These are phyloP conservation scores for Aspergillus bridgeri DNA, from an alignment of 495 filamentous ascomycete species.

Conservation along the genomic window DNA sequence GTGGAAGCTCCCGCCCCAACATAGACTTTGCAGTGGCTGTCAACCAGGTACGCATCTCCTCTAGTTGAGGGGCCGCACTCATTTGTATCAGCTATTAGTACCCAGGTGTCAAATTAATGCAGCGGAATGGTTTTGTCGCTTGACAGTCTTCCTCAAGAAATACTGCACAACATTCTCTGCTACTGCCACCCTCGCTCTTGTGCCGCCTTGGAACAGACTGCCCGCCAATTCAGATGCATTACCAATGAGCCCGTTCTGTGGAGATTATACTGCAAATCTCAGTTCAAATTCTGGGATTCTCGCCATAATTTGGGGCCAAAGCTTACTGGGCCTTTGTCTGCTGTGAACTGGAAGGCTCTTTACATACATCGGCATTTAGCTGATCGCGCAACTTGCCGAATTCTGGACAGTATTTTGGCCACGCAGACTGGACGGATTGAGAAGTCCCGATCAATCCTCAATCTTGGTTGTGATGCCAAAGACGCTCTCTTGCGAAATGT, in stretches of 20 bases:
- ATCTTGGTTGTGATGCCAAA: slow-evolving; percentile 81
- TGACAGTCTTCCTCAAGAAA: slow-evolving; percentile 63
- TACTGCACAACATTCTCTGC: slow-evolving; percentile 66
- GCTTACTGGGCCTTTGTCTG: slow-evolving; percentile 45
- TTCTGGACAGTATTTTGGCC: slow-evolving; percentile 68
- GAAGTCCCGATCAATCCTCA: slow-evolving; percentile 64
- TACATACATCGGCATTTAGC: slow-evolving; percentile 57
- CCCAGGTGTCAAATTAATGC: slow-evolving; percentile 2
- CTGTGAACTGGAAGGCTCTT: slow-evolving; percentile 72
- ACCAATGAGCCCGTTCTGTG: slow-evolving; percentile 72
- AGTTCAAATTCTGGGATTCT: slow-evolving; percentile 70
- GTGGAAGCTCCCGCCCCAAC: neutral
- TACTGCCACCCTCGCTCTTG: slow-evolving; percentile 50
- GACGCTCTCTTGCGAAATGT: slow-evolving; percentile 72
- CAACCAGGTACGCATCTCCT: neutral
- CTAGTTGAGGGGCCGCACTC: neutral
- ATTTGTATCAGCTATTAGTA: neutral
- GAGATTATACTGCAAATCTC: slow-evolving; percentile 65
- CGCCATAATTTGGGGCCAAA: slow-evolving; percentile 62
- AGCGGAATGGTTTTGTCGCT: slow-evolving; percentile 41
- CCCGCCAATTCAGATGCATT: slow-evolving; percentile 60
- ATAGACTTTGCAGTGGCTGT: neutral
- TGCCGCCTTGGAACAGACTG: slow-evolving; percentile 54
- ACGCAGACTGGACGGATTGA: slow-evolving; percentile 65
- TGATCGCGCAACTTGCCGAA: slow-evolving; percentile 50